phyloP scores from a whole-genome alignment of 208 protist genomes.

The Leishmania gerbilli region DNA sequence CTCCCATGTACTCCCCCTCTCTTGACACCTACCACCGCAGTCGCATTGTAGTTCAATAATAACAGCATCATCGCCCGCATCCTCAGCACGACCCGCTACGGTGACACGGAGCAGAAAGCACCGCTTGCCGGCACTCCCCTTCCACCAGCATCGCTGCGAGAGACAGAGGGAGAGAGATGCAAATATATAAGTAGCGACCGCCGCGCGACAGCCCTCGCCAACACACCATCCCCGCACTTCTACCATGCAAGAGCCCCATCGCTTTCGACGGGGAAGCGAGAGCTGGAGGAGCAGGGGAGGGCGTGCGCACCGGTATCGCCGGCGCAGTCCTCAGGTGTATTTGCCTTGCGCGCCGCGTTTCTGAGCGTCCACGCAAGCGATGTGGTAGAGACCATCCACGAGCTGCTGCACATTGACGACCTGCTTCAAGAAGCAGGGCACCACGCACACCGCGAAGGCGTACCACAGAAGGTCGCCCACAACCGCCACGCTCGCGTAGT shows the following conservation, averaged over 20 bases:
- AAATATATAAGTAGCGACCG: no score
- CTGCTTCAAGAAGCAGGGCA: slow-evolving; percentile 84
- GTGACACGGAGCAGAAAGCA: neutral
- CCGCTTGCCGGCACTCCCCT: neutral
- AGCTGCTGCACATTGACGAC: slow-evolving; percentile 92
- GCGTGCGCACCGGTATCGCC: slow-evolving; percentile 1
- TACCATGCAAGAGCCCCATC: neutral
- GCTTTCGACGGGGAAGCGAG: neutral
- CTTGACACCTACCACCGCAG: neutral
- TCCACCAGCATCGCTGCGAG: neutral
- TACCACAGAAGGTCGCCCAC: slow-evolving; percentile 36
- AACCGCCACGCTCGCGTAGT: slow-evolving; percentile 38
- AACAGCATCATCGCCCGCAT: neutral
- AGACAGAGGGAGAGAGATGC: neutral
- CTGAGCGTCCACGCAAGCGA: slow-evolving; percentile 71
- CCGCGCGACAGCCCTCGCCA: neutral
- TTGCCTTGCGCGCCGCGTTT: slow-evolving; percentile 48
- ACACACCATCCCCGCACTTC: neutral
- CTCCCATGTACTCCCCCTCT: neutral
- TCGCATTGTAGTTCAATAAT: neutral
- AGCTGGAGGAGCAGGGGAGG: neutral
- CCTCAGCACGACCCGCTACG: neutral
- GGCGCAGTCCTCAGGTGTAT: slow-evolving; percentile 6
- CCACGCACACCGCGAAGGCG: slow-evolving; percentile 40
- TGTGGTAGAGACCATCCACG: slow-evolving; percentile 82